Percentiles rank a stretch among this genome's conserved stretches.
phyloP scores from a whole-genome alignment of 2,329 filamentous ascomycete genomes.

The Akanthomyces muscarius region DNA sequence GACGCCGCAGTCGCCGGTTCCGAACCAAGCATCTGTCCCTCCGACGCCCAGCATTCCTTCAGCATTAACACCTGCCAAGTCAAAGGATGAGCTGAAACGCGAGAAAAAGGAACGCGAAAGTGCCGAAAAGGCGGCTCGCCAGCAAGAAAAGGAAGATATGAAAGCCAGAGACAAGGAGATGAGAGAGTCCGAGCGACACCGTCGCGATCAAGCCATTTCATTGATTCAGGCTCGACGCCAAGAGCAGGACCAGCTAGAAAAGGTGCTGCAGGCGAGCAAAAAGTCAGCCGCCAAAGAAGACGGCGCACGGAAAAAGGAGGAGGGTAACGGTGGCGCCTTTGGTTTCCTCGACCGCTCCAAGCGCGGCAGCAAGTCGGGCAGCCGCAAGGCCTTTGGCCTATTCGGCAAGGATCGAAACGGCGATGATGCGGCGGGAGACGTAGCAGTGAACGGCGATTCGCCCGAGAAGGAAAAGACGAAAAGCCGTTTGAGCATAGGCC shows the following conservation, averaged over 20 bases:
- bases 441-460: slow-evolving; percentile 25
- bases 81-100: slow-evolving; percentile 60
- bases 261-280: slow-evolving; percentile 63
- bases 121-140: slow-evolving; percentile 54
- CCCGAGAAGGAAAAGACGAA: slow-evolving; percentile 51
- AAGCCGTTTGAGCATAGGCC: slow-evolving; percentile 61
- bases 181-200: slow-evolving; percentile 32
- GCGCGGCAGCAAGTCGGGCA: slow-evolving; percentile 72
- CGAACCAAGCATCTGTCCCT: slow-evolving; percentile 22
- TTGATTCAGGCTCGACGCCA: slow-evolving; percentile 49
- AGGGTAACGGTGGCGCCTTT: slow-evolving; percentile 35
- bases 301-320: slow-evolving; percentile 37
- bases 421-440: slow-evolving; percentile 23
- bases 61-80: slow-evolving; percentile 27
- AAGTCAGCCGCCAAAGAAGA: slow-evolving; percentile 54
- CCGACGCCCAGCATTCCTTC: slow-evolving; percentile 7
- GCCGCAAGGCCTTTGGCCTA: slow-evolving; percentile 70
- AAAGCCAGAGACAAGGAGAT: slow-evolving; percentile 38
- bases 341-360: slow-evolving; percentile 62
- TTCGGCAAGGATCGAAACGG: slow-evolving; percentile 47
- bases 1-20: slow-evolving; percentile 17
- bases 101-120: slow-evolving; percentile 65
- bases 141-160: slow-evolving; percentile 48
- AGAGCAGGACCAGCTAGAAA: slow-evolving; percentile 59
- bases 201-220: slow-evolving; percentile 52